A percentile compares a stretch with the other conserved stretches of the same genome.
These are phyloP conservation scores for Claviceps capensis DNA, from an alignment of 2,329 filamentous ascomycete species.

Conservation along the genomic window DNA sequence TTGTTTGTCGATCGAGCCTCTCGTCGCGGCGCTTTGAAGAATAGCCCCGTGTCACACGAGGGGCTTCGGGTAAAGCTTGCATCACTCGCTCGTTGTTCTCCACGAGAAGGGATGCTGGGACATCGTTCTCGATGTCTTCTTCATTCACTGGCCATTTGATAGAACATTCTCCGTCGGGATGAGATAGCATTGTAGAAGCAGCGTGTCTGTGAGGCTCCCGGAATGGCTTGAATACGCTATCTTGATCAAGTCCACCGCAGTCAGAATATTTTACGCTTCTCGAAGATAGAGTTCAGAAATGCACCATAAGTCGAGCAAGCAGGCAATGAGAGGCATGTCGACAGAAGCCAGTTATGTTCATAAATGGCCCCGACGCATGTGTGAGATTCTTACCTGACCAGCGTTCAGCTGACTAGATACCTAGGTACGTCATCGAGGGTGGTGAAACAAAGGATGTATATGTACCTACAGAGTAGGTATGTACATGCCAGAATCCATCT, in stretches of 20 bases:
- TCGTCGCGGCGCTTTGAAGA: not conserved
- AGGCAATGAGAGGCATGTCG: not conserved
- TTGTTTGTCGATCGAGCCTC: slow-evolving; percentile 14
- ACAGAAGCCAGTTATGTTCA: not conserved
- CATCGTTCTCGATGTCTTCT: slow-evolving; percentile 44
- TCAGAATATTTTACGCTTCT: not conserved
- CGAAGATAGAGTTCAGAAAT: not conserved
- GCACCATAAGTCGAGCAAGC: not conserved
- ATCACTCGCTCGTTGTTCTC: slow-evolving; percentile 29
- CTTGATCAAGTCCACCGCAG: not conserved
- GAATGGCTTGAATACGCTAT: slow-evolving; percentile 32
- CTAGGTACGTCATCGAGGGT: no score
- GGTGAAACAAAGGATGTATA: no score
- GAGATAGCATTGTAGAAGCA: slow-evolving; percentile 3
- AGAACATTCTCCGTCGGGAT: not conserved
- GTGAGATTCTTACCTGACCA: no score
- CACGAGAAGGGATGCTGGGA: slow-evolving; percentile 49
- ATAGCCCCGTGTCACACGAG: not conserved
- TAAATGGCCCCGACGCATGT: not conserved
- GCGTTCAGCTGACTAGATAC: no score
- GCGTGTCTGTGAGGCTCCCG: slow-evolving; percentile 21
- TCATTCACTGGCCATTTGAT: slow-evolving; percentile 22
- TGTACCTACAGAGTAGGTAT: no score
- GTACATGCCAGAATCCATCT: no score
- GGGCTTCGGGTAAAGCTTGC: not conserved